Conservation (phyloP, 1,284 basidiomycete species). For the Golubevia pallescens region DNA sequence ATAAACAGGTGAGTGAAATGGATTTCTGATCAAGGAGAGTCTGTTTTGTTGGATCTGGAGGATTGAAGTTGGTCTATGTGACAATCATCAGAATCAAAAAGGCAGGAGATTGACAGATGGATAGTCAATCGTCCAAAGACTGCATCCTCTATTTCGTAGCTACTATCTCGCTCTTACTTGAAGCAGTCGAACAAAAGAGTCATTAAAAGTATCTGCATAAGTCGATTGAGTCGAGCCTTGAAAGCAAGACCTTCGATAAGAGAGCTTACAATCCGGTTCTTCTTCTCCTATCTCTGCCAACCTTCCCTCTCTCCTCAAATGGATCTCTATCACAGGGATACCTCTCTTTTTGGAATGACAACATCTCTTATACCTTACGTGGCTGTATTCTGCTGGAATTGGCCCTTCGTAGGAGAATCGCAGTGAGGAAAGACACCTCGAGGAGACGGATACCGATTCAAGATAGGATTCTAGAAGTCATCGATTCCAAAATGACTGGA, state of each 20-base stretch:
- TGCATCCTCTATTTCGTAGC: too few relatives aligned
- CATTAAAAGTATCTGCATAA: too few relatives aligned
- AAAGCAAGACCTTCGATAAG: not conserved
- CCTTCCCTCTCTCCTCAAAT: conserved; percentile 4
- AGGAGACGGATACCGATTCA: conserved; percentile 24
- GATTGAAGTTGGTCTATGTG: too few relatives aligned
- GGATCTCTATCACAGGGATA: conserved; percentile 34
- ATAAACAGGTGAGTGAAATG: conserved; percentile 27
- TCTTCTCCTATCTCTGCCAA: not conserved
- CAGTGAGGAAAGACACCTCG: conserved; percentile 35
- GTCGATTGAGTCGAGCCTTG: too few relatives aligned
- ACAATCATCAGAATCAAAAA: too few relatives aligned
- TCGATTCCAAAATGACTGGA: conserved; percentile 48
- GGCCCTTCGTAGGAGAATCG: conserved; percentile 48
- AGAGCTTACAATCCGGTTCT: too few relatives aligned
- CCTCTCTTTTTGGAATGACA: conserved; percentile 64
- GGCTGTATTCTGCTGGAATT: conserved; percentile 61
- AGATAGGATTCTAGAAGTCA: conserved; percentile 52
- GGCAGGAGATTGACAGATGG: too few relatives aligned
- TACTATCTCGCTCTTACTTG: too few relatives aligned
- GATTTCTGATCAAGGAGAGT: too few relatives aligned
- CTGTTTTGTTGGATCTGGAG: too few relatives aligned
- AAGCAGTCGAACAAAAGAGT: too few relatives aligned
- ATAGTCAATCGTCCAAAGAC: too few relatives aligned
- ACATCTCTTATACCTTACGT: conserved; percentile 59